Conservation (phyloP, 192 early-diverging fungal species). For the Phycomyces nitens region DNA sequence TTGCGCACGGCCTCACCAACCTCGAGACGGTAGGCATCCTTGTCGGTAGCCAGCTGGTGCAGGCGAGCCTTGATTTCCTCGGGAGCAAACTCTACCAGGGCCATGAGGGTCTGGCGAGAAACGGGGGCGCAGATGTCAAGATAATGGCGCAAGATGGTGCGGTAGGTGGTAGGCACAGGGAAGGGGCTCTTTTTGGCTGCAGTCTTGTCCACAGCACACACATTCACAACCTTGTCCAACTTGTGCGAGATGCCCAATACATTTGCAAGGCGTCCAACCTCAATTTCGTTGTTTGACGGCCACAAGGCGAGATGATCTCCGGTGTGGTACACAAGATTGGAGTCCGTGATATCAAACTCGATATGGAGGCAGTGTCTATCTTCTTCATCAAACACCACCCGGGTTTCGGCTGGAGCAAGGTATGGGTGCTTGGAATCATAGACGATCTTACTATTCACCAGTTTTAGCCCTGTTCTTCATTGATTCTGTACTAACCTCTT, state of each 20-base stretch:
- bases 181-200: slow-evolving; percentile 82
- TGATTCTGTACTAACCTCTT: background rate
- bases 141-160: slow-evolving; percentile 87
- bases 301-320: slow-evolving; percentile 96
- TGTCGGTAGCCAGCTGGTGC: slow-evolving; percentile 58
- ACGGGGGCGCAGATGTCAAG: slow-evolving; percentile 78
- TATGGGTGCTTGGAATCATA: slow-evolving; percentile 91
- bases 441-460: slow-evolving; percentile 44
- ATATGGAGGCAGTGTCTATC: slow-evolving; percentile 89
- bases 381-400: slow-evolving; percentile 65
- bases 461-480: too few species aligned
- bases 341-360: slow-evolving; percentile 83
- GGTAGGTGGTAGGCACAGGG: slow-evolving; percentile 83
- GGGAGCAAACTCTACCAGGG: slow-evolving; percentile 59
- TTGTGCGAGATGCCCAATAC: slow-evolving; percentile 62
- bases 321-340: slow-evolving; percentile 81
- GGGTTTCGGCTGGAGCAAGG: slow-evolving; percentile 62
- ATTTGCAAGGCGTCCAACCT: slow-evolving; percentile 63
- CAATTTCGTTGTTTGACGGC: slow-evolving; percentile 78
- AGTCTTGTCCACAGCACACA: slow-evolving; percentile 71
- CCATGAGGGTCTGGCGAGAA: slow-evolving; percentile 66
- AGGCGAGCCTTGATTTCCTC: slow-evolving; percentile 52
- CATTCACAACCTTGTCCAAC: slow-evolving; percentile 65
- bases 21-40: slow-evolving; percentile 62
- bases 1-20: slow-evolving; percentile 67